Percentiles rank a stretch among this genome's conserved stretches.
Evolutionary conservation across 2,329 filamentous ascomycete genomes (phyloP).

Genomic region (Macrophomina pseudophaseolina): DNA sequence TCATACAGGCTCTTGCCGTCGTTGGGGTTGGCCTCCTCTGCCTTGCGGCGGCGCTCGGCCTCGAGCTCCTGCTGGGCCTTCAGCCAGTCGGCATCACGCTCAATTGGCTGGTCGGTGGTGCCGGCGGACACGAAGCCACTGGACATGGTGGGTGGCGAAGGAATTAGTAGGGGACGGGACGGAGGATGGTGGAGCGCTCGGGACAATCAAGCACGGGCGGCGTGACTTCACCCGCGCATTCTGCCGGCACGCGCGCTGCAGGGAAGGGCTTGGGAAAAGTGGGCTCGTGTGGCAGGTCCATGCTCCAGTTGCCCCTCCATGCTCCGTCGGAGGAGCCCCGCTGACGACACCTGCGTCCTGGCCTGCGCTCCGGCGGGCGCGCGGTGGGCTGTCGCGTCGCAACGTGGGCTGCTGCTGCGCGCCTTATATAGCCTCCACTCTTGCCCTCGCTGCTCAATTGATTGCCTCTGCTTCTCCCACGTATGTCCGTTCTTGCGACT

Average conservation of each 20-base stretch:
- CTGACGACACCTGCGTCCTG: neutral
- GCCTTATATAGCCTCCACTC: slow-evolving; percentile 14
- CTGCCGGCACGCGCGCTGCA: slow-evolving; percentile 3
- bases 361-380: slow-evolving; percentile 1
- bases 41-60: slow-evolving; percentile 60
- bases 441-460: slow-evolving; percentile 17
- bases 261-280: neutral
- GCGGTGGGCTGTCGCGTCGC: slow-evolving; percentile 5
- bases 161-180: neutral
- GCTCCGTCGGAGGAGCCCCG: slow-evolving; percentile 4
- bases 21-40: slow-evolving; percentile 55
- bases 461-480: neutral
- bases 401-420: slow-evolving; percentile 2
- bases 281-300: slow-evolving; percentile 7
- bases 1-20: slow-evolving; percentile 72
- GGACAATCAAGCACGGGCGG: neutral
- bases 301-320: slow-evolving; percentile 12
- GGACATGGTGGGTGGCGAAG: neutral
- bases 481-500: slow-evolving; percentile 27
- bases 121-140: slow-evolving; percentile 33
- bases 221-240: neutral
- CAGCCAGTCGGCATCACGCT: slow-evolving; percentile 65
- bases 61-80: slow-evolving; percentile 69
- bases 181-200: neutral
- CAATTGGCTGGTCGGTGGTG: slow-evolving; percentile 39